These are phyloP conservation scores for Teratosphaeriaceae sp. DNA, from an alignment of 2,329 filamentous ascomycete genomes.

Conservation along the genomic window DNA sequence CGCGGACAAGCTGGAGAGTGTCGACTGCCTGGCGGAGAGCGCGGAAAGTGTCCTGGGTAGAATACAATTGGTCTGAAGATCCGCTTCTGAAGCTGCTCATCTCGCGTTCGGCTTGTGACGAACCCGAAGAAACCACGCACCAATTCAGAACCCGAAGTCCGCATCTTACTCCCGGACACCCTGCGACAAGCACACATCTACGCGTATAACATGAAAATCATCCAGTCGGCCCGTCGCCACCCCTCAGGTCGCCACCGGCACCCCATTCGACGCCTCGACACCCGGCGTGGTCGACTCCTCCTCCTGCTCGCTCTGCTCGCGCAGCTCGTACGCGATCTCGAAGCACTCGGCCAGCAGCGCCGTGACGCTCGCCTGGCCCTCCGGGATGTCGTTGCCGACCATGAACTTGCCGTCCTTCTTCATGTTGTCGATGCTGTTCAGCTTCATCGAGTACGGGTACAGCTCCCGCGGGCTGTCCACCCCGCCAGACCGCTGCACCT, in stretches of 20 bases:
- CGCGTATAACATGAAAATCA: too few relatives aligned
- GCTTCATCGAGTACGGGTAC: slow-evolving; percentile 99
- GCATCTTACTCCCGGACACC: too few relatives aligned
- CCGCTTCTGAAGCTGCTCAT: background rate
- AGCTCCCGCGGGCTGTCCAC: slow-evolving; percentile 81
- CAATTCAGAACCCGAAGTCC: too few relatives aligned
- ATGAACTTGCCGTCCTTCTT: slow-evolving; percentile 85
- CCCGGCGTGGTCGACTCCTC: slow-evolving; percentile 6
- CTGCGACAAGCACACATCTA: slow-evolving; percentile 1
- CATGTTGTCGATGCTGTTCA: slow-evolving; percentile 98
- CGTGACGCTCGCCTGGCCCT: slow-evolving; percentile 85
- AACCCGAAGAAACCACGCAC: too few relatives aligned
- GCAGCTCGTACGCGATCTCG: slow-evolving; percentile 53
- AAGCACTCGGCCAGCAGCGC: slow-evolving; percentile 88
- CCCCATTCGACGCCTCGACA: slow-evolving; percentile 8
- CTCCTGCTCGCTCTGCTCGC: slow-evolving; percentile 39
- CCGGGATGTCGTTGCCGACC: slow-evolving; percentile 67
- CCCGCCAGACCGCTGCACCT: slow-evolving; percentile 88
- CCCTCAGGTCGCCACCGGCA: slow-evolving; percentile 7
- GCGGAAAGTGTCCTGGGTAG: slow-evolving; percentile 34
- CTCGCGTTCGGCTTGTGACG: too few relatives aligned
- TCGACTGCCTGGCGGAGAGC: slow-evolving; percentile 26
- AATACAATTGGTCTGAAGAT: slow-evolving; percentile 26
- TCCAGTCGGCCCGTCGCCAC: too few relatives aligned
- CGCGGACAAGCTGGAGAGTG: slow-evolving; percentile 26